A percentile compares a stretch with the other conserved stretches of the same genome.
Evolutionary conservation across 805 yeast species (phyloP).

Genomic region (Candida silvatica): DNA sequence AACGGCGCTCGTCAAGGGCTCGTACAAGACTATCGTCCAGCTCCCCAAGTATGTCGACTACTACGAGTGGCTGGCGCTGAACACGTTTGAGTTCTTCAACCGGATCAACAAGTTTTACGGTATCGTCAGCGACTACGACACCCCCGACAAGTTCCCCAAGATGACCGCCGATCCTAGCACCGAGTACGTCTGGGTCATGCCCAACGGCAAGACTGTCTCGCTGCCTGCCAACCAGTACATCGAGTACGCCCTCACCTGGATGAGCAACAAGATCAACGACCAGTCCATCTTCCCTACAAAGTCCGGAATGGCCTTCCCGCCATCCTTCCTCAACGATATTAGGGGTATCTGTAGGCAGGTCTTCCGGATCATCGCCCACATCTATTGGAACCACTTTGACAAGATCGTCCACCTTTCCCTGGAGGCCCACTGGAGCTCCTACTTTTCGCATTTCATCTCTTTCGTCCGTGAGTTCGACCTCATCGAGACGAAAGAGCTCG

Average conservation of each 20-base stretch:
- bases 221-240: slow-evolving; percentile 91
- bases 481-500: slow-evolving; percentile 70
- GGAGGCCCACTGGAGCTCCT: slow-evolving; percentile 98
- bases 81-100: slow-evolving; percentile 81
- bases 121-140: slow-evolving; percentile 82
- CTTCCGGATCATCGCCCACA: slow-evolving; percentile 93
- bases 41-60: slow-evolving; percentile 90
- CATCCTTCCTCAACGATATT: slow-evolving; percentile 71
- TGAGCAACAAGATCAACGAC: slow-evolving; percentile 78
- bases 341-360: slow-evolving; percentile 85
- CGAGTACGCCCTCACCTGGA: slow-evolving; percentile 88
- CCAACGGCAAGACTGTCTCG: slow-evolving; percentile 65
- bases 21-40: slow-evolving; percentile 91
- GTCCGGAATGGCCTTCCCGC: slow-evolving; percentile 83
- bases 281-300: slow-evolving; percentile 88
- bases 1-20: slow-evolving; percentile 92
- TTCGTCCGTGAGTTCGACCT: slow-evolving; percentile 79
- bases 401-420: slow-evolving; percentile 82
- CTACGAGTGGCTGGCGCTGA: slow-evolving; percentile 94
- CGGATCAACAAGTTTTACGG: slow-evolving; percentile 85
- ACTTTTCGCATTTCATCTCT: slow-evolving; percentile 89
- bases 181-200: slow-evolving; percentile 81
- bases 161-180: slow-evolving; percentile 95
- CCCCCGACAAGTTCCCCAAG: slow-evolving; percentile 81
- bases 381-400: slow-evolving; percentile 92